Evolutionary conservation across 257 asterid species (phyloP).

Genomic region (Ehretia macrophylla): DNA sequence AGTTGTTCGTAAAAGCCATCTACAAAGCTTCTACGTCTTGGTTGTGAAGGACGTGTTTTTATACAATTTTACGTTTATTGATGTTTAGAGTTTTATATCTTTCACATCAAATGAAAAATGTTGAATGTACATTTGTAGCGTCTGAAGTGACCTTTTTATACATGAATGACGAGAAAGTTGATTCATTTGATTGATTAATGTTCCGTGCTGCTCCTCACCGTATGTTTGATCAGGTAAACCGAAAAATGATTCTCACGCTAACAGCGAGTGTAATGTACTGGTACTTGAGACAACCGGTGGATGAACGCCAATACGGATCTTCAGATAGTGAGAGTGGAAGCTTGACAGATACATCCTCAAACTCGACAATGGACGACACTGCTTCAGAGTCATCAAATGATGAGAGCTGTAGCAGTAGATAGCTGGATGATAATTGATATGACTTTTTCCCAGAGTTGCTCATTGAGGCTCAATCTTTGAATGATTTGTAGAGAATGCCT

Average conservation of each 20-base stretch:
- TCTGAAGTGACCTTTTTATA: no score
- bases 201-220: no score
- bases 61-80: no score
- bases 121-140: no score
- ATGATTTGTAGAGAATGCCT: conserved; percentile 15
- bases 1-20: no score
- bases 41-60: no score
- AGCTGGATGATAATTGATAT: conserved; percentile 33
- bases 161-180: no score
- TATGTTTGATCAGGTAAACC: conserved; percentile 38
- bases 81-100: no score
- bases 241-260: conserved; percentile 45
- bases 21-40: no score
- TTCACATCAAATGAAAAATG: no score
- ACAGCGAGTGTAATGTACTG: conserved; percentile 53
- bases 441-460: conserved; percentile 4
- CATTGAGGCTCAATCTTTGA: conserved; percentile 31
- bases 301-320: conserved; percentile 24
- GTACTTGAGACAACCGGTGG: conserved; percentile 40
- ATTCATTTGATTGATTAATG: no score
- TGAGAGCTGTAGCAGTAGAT: conserved; percentile 45
- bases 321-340: conserved; percentile 33
- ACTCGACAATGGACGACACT: conserved; percentile 52
- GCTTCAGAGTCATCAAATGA: conserved; percentile 87
- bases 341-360: conserved; percentile 34